These are phyloP conservation scores for Silene uniflora DNA, from an alignment of 148 eudicot species.

Conservation along the genomic window DNA sequence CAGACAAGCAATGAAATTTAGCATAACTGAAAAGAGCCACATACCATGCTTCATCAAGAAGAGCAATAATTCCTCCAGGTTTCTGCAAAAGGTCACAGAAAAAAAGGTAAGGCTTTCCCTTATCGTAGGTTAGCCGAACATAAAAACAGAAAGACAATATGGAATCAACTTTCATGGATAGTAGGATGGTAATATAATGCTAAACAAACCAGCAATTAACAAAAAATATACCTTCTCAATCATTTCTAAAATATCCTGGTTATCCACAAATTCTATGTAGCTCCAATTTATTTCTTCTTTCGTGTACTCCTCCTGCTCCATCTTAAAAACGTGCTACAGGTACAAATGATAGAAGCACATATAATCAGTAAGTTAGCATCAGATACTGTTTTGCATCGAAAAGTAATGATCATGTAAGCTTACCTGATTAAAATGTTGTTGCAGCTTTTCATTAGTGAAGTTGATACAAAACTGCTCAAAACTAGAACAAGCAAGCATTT, in stretches of 20 bases:
- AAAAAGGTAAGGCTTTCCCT: conserved; percentile 3
- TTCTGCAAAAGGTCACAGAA: conserved; percentile 53
- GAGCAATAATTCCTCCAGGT: conserved; percentile 97
- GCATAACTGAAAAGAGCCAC: conserved; percentile 8
- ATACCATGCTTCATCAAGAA: conserved; percentile 99
- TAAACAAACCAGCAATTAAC: conserved; percentile 8
- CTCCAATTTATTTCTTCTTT: conserved; percentile 97
- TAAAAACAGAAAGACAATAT: not conserved
- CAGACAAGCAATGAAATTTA: conserved; percentile 2
- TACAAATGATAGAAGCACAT: conserved; percentile 20
- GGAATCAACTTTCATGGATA: not conserved
- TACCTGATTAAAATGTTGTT: conserved; percentile 99
- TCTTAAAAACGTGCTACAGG: conserved; percentile 97
- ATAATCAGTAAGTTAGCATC: not conserved
- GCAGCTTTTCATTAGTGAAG: conserved; percentile 97
- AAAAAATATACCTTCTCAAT: conserved; percentile 76
- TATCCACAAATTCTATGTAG: conserved; percentile 96
- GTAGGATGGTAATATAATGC: not conserved
- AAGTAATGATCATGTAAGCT: conserved; percentile 8
- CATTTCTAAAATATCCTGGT: conserved; percentile 91
- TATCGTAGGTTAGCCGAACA: conserved; percentile 1
- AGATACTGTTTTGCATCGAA: not conserved
- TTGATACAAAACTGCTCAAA: conserved; percentile 99
- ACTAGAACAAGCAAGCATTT: conserved; percentile 38
- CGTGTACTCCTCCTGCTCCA: conserved; percentile 99